Conservation (phyloP, 495 filamentous ascomycete species). For the Parmelia sp. region DNA sequence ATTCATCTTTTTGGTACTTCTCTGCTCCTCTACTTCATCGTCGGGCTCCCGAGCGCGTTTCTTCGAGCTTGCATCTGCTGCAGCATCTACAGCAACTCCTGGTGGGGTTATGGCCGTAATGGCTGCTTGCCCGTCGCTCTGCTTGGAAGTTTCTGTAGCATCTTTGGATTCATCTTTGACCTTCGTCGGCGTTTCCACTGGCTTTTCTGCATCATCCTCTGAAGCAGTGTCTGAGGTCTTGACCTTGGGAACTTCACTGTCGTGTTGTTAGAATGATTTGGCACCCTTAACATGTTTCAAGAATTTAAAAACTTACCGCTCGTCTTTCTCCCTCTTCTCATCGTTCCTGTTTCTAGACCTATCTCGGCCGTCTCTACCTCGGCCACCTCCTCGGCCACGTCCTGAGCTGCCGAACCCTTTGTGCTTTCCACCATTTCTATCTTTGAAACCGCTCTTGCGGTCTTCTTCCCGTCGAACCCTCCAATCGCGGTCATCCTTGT, state of each 20-base stretch:
- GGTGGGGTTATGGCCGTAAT: background rate
- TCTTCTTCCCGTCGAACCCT: constrained; percentile 61
- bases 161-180: constrained; percentile 15
- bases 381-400: constrained; percentile 36
- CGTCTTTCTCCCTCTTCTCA: constrained; percentile 35
- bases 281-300: background rate
- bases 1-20: constrained; percentile 46
- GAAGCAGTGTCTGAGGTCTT: constrained; percentile 33
- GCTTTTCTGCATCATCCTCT: background rate
- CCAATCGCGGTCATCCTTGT: constrained; percentile 55
- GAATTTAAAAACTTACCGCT: constrained; percentile 35
- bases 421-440: constrained; percentile 32
- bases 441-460: constrained; percentile 54
- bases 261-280: constrained; percentile 13
- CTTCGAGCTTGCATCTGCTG: constrained; percentile 30
- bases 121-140: constrained; percentile 6
- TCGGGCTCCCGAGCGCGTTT: constrained; percentile 43
- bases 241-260: constrained; percentile 44
- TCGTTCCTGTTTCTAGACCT: constrained; percentile 22
- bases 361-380: constrained; percentile 34
- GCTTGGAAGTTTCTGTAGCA: constrained; percentile 1
- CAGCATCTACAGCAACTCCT: background rate
- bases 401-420: constrained; percentile 27
- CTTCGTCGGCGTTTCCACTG: constrained; percentile 10
- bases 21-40: constrained; percentile 31